Conservation (phyloP, 306 rosid species). For the Lathyrus oleraceus region DNA sequence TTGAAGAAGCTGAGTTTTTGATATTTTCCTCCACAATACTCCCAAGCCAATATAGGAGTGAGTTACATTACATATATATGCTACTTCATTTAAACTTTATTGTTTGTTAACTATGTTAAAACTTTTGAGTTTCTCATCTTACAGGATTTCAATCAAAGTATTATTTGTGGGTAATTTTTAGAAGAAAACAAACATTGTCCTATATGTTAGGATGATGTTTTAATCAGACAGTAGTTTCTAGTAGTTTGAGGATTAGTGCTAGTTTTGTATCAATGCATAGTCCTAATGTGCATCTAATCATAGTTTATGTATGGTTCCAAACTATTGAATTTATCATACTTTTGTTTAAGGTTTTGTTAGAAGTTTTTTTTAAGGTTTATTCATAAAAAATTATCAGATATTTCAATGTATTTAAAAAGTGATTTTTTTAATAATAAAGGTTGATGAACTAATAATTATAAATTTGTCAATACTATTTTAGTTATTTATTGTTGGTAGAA, state of each 20-base stretch:
- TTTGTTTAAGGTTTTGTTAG: not conserved
- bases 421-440: too few relatives aligned
- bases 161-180: slow-evolving; percentile 79
- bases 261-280: not conserved
- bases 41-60: slow-evolving; percentile 53
- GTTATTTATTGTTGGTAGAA: too few relatives aligned
- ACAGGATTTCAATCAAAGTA: slow-evolving; percentile 65
- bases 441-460: too few relatives aligned
- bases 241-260: not conserved
- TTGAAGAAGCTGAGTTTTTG: too few relatives aligned
- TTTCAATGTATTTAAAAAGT: too few relatives aligned
- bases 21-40: slow-evolving; percentile 5
- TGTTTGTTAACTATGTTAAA: not conserved
- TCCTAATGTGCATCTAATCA: not conserved
- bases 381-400: too few relatives aligned
- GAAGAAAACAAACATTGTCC: slow-evolving; percentile 32
- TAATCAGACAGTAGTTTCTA: not conserved
- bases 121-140: slow-evolving; percentile 7
- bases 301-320: not conserved
- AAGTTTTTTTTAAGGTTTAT: too few relatives aligned
- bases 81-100: not conserved
- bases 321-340: not conserved
- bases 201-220: not conserved
- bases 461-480: too few relatives aligned
- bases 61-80: slow-evolving; percentile 29